A percentile compares a stretch with the other conserved stretches of the same genome.
Conservation (phyloP, 805 yeast genomes). For the Wickerhamomyces bovis region DNA sequence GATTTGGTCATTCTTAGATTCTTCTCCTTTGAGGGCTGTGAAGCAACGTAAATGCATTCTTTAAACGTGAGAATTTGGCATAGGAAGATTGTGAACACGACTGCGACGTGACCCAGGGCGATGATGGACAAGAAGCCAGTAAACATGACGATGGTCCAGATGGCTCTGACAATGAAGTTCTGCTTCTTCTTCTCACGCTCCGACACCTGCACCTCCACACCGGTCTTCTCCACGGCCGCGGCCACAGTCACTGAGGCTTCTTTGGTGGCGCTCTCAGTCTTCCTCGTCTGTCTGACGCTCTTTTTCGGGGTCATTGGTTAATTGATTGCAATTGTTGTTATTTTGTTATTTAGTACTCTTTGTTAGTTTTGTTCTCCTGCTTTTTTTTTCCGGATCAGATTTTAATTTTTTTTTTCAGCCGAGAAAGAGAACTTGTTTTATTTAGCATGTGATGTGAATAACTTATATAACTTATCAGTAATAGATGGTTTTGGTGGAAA, state of each 20-base stretch:
- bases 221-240: neutral
- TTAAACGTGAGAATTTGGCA: slow-evolving; percentile 82
- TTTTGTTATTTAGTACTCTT: no score
- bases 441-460: neutral
- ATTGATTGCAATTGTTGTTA: no score
- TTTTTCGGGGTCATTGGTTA: no score
- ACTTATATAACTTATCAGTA: no score
- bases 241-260: no score
- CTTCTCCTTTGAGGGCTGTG: slow-evolving; percentile 71
- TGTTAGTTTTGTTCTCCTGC: no score
- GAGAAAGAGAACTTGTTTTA: no score
- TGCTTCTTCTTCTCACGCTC: slow-evolving; percentile 59
- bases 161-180: slow-evolving; percentile 79
- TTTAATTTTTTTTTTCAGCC: no score
- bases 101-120: slow-evolving; percentile 80
- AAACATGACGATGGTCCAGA: slow-evolving; percentile 94
- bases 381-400: neutral
- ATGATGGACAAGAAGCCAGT: slow-evolving; percentile 60
- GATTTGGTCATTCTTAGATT: slow-evolving; percentile 76
- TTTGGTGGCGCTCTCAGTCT: no score
- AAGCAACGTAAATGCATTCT: slow-evolving; percentile 85
- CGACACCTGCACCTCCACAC: neutral
- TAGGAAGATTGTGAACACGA: slow-evolving; percentile 62
- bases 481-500: no score
- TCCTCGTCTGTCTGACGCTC: no score